Evolutionary conservation across 176 grass and related monocot genomes (phyloP), one percentile per base, ranked within the genome.

Genomic region (Thalia dealbata): DNA sequence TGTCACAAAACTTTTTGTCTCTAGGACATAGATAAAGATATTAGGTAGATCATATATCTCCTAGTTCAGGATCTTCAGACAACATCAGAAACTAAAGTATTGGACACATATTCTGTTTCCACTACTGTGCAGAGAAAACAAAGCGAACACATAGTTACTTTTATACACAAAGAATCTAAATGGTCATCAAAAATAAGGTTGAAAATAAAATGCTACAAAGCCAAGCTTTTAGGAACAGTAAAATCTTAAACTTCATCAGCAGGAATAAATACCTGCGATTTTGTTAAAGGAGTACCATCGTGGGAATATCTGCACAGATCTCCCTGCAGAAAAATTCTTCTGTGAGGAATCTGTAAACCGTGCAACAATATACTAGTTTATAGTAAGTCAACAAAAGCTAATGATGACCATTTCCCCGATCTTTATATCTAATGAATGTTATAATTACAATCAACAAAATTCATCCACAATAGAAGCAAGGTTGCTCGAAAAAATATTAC

Each of bases 221-320:
- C 21, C 16, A 58, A 25, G 12, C 25, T 25, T 70, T 13, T 70
- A 16, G 44, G 5, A 2, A 50, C 15, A 70, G n/a, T 70, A 50
- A 50, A 26, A 70, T 23, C 19, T 70, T 21, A 48, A 45, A 26
- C 68, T 50, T 25, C 12, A 70, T 16, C 71, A 58, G 16, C 51
- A 64, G 62, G 0, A 64, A 14, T 44, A 46, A 15, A 58, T 88
- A 93, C 95, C 87, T 83, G 90, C 60, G 81, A 99, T 82, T 99
- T 99, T 81, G 95, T 99, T 76, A 82, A 71, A 77, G 95, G 95
- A 63, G 67, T 86, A 41, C 80, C 83, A 60, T 99, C 95, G 62
- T 99, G 95, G 61, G 95, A 99, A 81, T 83, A 99, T 71, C 91
- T 99, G 83, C 95, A 97, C 50, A 76, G 52, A 64, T 68, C 71